phyloP scores from a whole-genome alignment of 495 filamentous ascomycete species.

The Darksidea phi region DNA sequence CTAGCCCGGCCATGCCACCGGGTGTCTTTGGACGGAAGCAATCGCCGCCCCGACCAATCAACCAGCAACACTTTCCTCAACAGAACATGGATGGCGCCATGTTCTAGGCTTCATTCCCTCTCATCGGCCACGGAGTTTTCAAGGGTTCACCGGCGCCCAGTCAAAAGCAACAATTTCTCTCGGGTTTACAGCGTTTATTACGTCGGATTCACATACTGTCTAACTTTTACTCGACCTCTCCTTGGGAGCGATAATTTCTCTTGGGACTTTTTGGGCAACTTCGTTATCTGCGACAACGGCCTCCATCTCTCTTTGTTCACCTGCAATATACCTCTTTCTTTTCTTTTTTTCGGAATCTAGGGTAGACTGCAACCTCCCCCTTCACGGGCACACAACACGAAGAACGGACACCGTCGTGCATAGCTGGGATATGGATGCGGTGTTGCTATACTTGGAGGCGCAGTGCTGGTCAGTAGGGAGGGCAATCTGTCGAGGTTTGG shows the following conservation, averaged over 20 bases:
- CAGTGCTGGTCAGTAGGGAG: background rate
- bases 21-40: slow-evolving; percentile 9
- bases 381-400: background rate
- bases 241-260: background rate
- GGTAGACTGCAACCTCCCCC: background rate
- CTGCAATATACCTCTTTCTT: slow-evolving; percentile 28
- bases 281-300: background rate
- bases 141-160: background rate
- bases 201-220: background rate
- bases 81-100: slow-evolving; percentile 29
- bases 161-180: slow-evolving; percentile 13
- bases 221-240: background rate
- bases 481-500: too few relatives aligned
- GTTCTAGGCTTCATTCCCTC: slow-evolving; percentile 16
- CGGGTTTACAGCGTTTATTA: background rate
- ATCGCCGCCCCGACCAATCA: slow-evolving; percentile 32
- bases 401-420: background rate
- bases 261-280: slow-evolving; percentile 1
- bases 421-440: background rate
- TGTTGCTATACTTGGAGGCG: background rate
- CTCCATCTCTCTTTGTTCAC: background rate
- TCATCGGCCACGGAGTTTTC: background rate
- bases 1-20: slow-evolving; percentile 29
- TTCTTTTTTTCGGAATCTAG: slow-evolving; percentile 1
- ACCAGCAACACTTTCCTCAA: slow-evolving; percentile 11